These are phyloP conservation scores for Neolentinus lepideus DNA, from an alignment of 1,284 basidiomycete genomes.

Conservation along the genomic window DNA sequence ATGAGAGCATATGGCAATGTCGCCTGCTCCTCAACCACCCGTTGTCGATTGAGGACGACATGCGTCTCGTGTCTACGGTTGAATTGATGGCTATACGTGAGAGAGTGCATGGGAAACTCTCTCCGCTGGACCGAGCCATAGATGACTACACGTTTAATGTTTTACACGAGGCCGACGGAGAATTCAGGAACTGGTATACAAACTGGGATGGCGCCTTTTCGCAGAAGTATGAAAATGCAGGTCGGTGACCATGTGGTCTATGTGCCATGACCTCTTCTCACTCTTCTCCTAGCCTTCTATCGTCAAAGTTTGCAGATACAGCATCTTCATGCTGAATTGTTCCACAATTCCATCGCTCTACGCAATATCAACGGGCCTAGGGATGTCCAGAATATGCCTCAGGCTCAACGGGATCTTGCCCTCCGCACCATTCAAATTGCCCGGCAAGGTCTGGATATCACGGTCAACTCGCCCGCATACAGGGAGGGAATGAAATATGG, in stretches of 20 bases:
- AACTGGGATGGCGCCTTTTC: slow-evolving; percentile 77
- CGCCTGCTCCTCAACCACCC: slow-evolving; percentile 82
- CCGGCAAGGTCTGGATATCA: slow-evolving; percentile 62
- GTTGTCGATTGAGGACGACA: slow-evolving; percentile 85
- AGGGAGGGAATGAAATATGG: slow-evolving; percentile 87
- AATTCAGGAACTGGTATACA: slow-evolving; percentile 68
- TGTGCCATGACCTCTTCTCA: slow-evolving; percentile 7
- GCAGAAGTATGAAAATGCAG: slow-evolving; percentile 75
- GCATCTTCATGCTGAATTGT: slow-evolving; percentile 71
- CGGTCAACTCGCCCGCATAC: slow-evolving; percentile 72
- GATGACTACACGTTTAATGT: slow-evolving; percentile 59
- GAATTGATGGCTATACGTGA: slow-evolving; percentile 81
- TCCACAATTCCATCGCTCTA: slow-evolving; percentile 74
- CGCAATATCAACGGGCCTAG: slow-evolving; percentile 71
- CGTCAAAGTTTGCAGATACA: slow-evolving; percentile 78
- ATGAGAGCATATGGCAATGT: slow-evolving; percentile 82
- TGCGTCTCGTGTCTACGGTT: slow-evolving; percentile 89
- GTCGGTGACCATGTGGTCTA: slow-evolving; percentile 28
- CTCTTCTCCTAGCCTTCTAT: slow-evolving; percentile 54
- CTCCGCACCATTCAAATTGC: slow-evolving; percentile 68
- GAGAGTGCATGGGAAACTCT: slow-evolving; percentile 61
- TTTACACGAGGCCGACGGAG: slow-evolving; percentile 54
- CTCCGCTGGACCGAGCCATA: slow-evolving; percentile 62
- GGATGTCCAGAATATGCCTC: slow-evolving; percentile 69
- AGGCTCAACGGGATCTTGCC: slow-evolving; percentile 62